Evolutionary conservation across 2,329 filamentous ascomycete species (phyloP), one percentile per base, ranked within the genome.

Genomic region (Penicillium sp.): DNA sequence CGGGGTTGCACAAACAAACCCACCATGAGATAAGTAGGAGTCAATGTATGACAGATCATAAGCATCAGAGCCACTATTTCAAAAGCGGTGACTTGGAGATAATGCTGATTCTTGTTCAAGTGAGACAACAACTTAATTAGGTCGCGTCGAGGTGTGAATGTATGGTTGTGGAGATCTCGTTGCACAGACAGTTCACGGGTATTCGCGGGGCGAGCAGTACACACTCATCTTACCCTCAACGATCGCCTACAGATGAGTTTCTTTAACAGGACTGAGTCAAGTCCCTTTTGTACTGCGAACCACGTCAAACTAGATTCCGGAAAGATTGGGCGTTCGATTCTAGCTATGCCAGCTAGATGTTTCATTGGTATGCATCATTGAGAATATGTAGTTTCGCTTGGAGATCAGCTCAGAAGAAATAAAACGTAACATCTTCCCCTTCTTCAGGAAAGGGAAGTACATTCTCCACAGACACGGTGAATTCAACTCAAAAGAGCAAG

Each of bases 1-100:
- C 62, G 62, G 62, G 62, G 62, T 60, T 60, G 16, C 16, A 50
- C 50, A 11, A 24, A 22, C 16, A n/a, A 19, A 24, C 14, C 36
- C 36, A 40, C 35, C 43, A 50, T 50, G 46, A 44, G 46, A 43
- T 50, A 50, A n/a, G 18, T 50, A 50, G 11, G 18, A 46, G 31
- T 22, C 6, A 27, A 6, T 1, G 22, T 16, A 14, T 4, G 31
- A 31, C 5, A 6, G n/a, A 46, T 4, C 5, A 43, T 19, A 43
- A 31, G 31, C 31, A 31, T 9, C 6, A 31, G 31, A 31, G 7
- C 6, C 10, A 31, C 2, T 31, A 31, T 2, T 31, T 31, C 22
- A 10, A 31, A 31, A 31, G 6, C 31, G 31, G 31, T 2, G 31
- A 9, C 9, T 31, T 31, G 3, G 6, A 10, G 6, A 10, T 31